These are phyloP conservation scores for Macrolepiota dolichaula DNA, from an alignment of 768 basidiomycete species.

Conservation along the genomic window DNA sequence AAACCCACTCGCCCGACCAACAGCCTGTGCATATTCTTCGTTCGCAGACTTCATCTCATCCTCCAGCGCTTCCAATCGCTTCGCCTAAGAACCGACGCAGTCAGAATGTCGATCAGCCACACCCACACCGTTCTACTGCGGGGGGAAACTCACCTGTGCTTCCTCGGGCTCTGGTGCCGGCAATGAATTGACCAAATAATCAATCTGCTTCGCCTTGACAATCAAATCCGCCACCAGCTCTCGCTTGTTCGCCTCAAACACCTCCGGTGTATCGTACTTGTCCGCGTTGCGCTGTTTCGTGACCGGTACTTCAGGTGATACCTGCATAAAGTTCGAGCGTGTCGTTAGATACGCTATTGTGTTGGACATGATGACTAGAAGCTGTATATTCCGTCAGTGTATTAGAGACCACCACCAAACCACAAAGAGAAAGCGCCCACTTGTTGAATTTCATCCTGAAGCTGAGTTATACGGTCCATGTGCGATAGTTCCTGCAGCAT, in stretches of 20 bases:
- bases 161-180: constrained; percentile 80
- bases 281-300: constrained; percentile 75
- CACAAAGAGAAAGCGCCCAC: constrained; percentile 33
- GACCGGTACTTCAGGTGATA: constrained; percentile 77
- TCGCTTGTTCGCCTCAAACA: constrained; percentile 80
- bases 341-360: constrained; percentile 78
- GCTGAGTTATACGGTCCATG: constrained; percentile 95
- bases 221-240: constrained; percentile 84
- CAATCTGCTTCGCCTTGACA: constrained; percentile 85
- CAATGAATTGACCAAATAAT: constrained; percentile 76
- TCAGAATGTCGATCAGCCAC: background rate
- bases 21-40: constrained; percentile 68
- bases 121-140: background rate
- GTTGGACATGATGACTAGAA: constrained; percentile 86
- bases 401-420: background rate
- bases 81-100: constrained; percentile 42
- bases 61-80: constrained; percentile 64
- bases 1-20: constrained; percentile 72
- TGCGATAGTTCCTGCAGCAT: constrained; percentile 92
- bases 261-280: constrained; percentile 67
- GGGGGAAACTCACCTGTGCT: constrained; percentile 63
- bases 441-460: constrained; percentile 92
- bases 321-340: constrained; percentile 72
- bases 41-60: constrained; percentile 71
- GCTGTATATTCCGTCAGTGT: constrained; percentile 36